Conservation (phyloP, 163 green algal genomes). For the Volvox carteri region DNA sequence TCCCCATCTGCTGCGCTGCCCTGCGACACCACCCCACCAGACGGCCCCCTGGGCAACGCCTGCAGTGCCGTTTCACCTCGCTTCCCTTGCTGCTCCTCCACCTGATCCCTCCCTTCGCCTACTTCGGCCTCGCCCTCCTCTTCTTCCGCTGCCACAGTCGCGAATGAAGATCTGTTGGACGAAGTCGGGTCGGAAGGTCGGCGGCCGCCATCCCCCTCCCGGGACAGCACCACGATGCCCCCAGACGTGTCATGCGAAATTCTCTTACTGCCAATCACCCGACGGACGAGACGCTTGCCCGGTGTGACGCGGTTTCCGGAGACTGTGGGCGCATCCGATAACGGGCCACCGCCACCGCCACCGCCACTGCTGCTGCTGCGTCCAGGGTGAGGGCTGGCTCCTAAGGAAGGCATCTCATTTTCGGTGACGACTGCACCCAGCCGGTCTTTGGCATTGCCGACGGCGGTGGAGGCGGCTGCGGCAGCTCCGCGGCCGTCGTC, state of each 20-base stretch:
- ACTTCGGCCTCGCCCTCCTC: background rate
- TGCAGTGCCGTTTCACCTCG: background rate
- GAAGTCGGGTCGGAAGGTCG: background rate
- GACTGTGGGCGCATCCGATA: background rate
- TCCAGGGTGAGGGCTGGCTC: background rate
- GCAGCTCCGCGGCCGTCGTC: background rate
- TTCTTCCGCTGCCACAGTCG: background rate
- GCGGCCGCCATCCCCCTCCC: background rate
- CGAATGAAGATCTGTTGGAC: background rate
- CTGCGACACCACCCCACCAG: background rate
- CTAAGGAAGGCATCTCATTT: background rate
- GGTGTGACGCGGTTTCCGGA: background rate
- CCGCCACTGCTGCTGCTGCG: background rate
- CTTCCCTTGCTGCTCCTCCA: background rate
- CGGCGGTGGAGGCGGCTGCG: background rate
- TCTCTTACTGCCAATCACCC: background rate
- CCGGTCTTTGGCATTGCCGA: background rate
- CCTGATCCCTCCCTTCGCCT: background rate
- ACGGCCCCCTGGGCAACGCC: too few relatives aligned
- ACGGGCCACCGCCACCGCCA: background rate
- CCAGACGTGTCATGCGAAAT: background rate
- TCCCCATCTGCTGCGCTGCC: background rate
- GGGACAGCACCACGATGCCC: slow-evolving; percentile 6
- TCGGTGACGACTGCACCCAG: background rate
- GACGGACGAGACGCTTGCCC: background rate